Evolutionary conservation across 306 rosid genomes (phyloP).

Genomic region (Notholithocarpus densiflorus): DNA sequence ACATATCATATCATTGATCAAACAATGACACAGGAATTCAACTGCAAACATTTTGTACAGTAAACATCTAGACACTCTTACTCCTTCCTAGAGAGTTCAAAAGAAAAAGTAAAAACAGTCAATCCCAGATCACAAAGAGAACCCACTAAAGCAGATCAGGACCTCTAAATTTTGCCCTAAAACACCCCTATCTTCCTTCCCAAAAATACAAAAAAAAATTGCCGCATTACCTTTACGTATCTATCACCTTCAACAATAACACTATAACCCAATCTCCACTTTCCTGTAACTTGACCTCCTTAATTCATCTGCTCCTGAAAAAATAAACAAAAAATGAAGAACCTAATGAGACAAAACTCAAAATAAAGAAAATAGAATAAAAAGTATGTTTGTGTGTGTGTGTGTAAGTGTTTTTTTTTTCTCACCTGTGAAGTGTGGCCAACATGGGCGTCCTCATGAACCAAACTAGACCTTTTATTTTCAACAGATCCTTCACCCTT

Average conservation of each 20-base stretch:
- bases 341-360: slow-evolving; percentile 3
- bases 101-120: too few relatives aligned
- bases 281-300: slow-evolving; percentile 45
- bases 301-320: slow-evolving; percentile 54
- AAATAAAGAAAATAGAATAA: not conserved
- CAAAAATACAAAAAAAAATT: not conserved
- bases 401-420: not conserved
- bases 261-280: slow-evolving; percentile 47
- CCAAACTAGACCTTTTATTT: slow-evolving; percentile 33
- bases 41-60: slow-evolving; percentile 56
- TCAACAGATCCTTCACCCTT: slow-evolving; percentile 32
- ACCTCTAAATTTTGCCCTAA: not conserved
- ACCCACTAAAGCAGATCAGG: not conserved
- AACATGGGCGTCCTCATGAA: slow-evolving; percentile 32
- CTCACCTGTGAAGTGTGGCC: slow-evolving; percentile 46
- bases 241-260: slow-evolving; percentile 22
- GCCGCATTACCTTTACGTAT: slow-evolving; percentile 38
- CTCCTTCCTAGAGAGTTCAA: too few relatives aligned
- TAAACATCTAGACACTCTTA: too few relatives aligned
- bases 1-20: not conserved
- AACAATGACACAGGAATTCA: slow-evolving; percentile 16
- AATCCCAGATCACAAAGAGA: too few relatives aligned
- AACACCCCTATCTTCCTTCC: not conserved
- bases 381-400: not conserved
- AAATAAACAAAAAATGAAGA: not conserved